These are phyloP conservation scores for Fennellomyces sp. DNA, from an alignment of 371 early-diverging fungal genomes.

Conservation along the genomic window DNA sequence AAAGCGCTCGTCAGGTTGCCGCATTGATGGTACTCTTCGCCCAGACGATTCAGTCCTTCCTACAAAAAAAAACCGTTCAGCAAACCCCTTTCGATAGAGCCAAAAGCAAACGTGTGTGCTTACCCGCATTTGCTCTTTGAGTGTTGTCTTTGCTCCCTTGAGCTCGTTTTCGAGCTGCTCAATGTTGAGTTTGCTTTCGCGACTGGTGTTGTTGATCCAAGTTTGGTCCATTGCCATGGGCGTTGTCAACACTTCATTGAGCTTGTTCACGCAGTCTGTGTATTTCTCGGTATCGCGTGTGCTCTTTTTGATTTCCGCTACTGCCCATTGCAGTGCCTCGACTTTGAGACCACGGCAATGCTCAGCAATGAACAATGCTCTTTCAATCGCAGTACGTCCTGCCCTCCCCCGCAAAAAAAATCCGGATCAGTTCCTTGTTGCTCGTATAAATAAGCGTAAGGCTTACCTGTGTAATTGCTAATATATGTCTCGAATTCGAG, in stretches of 20 bases:
- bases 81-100: too few relatives aligned
- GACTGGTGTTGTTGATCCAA: constrained; percentile 68
- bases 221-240: constrained; percentile 35
- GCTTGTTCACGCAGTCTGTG: constrained; percentile 35
- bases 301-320: constrained; percentile 54
- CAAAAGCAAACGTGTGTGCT: too few relatives aligned
- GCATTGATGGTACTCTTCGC: constrained; percentile 70
- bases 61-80: too few relatives aligned
- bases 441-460: too few relatives aligned
- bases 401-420: background rate
- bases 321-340: constrained; percentile 68
- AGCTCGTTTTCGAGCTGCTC: constrained; percentile 77
- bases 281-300: constrained; percentile 63
- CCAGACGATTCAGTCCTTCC: constrained; percentile 38
- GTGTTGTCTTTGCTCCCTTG: constrained; percentile 70
- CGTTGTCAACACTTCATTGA: constrained; percentile 56
- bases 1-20: constrained; percentile 74
- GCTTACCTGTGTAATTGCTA: constrained; percentile 67
- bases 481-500: constrained; percentile 76
- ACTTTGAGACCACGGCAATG: constrained; percentile 70
- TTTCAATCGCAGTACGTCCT: constrained; percentile 73
- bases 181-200: constrained; percentile 40
- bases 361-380: constrained; percentile 78
- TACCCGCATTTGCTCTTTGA: constrained; percentile 86
- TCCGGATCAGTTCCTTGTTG: too few relatives aligned